Evolutionary conservation across 768 basidiomycete genomes (phyloP).

Genomic region (Termitomyces sp.): DNA sequence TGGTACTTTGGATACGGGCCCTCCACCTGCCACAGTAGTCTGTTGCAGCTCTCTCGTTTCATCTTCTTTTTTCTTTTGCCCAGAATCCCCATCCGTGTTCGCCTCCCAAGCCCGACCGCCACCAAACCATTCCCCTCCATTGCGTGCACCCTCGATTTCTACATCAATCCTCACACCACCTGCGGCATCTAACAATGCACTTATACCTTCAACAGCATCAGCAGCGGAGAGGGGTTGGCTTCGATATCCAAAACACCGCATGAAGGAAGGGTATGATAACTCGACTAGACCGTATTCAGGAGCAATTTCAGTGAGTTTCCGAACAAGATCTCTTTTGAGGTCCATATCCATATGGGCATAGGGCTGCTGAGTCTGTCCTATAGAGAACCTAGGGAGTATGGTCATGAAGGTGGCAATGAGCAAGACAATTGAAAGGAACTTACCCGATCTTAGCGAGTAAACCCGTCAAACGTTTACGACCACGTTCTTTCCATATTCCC

Average conservation of each 20-base stretch:
- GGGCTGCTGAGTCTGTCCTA: conserved; percentile 89
- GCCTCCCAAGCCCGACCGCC: conserved; percentile 75
- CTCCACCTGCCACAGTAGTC: conserved; percentile 11
- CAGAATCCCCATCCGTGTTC: conserved; percentile 26
- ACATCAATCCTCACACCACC: conserved; percentile 87
- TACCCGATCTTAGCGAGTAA: conserved; percentile 99
- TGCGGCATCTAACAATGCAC: conserved; percentile 86
- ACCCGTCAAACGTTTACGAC: conserved; percentile 83
- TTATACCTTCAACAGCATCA: conserved; percentile 87
- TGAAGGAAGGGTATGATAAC: conserved; percentile 90
- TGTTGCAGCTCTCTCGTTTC: conserved; percentile 7
- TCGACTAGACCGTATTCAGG: conserved; percentile 95
- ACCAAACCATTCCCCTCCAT: conserved; percentile 97
- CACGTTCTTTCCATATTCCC: conserved; percentile 95
- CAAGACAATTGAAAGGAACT: conserved; percentile 16
- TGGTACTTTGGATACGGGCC: conserved; percentile 14
- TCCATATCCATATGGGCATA: conserved; percentile 97
- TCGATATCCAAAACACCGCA: conserved; percentile 86
- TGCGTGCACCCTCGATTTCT: conserved; percentile 79
- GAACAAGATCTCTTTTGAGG: conserved; percentile 73
- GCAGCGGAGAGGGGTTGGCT: conserved; percentile 86
- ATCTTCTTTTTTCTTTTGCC: conserved; percentile 17
- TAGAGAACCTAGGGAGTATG: conserved; percentile 69
- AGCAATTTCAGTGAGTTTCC: conserved; percentile 82
- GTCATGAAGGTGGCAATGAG: neutral